Evolutionary conservation across 352 stramenopile species (phyloP).

Genomic region (Phytophthora nicotianae): DNA sequence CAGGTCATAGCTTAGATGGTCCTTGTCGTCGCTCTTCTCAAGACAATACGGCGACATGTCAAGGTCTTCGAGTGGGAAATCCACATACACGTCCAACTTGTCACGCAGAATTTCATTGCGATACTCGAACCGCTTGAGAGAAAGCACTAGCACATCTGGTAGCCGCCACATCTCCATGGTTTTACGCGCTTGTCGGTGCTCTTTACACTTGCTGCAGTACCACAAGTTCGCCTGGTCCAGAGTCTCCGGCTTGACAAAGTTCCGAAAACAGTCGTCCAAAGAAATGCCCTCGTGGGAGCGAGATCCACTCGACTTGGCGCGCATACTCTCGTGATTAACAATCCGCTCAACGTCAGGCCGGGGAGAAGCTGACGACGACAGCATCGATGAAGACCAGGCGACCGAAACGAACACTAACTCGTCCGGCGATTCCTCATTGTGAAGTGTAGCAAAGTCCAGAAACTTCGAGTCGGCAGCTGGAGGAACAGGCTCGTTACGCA

Average conservation of each 20-base stretch:
- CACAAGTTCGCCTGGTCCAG: constrained; percentile 86
- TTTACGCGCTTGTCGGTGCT: constrained; percentile 78
- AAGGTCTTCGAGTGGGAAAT: constrained; percentile 86
- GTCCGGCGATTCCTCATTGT: constrained; percentile 44
- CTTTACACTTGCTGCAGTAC: constrained; percentile 84
- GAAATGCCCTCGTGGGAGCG: constrained; percentile 49
- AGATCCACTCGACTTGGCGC: constrained; percentile 27
- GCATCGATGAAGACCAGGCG: constrained; percentile 55
- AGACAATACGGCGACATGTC: constrained; percentile 86
- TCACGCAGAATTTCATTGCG: constrained; percentile 81
- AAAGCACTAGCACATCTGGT: constrained; percentile 84
- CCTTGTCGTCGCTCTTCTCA: constrained; percentile 45
- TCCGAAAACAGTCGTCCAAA: constrained; percentile 83
- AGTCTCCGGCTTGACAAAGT: constrained; percentile 84
- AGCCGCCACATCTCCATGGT: constrained; percentile 84
- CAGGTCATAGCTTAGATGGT: constrained; percentile 78
- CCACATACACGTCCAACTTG: constrained; percentile 85
- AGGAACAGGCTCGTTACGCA: constrained; percentile 61
- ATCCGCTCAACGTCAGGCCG: constrained; percentile 62
- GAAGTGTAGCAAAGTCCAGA: constrained; percentile 51
- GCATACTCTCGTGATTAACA: constrained; percentile 58
- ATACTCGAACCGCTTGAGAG: constrained; percentile 91
- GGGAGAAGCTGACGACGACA: constrained; percentile 42
- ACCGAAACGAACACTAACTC: constrained; percentile 61
- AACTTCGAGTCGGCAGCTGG: constrained; percentile 46